Evolutionary conservation across 148 eudicot genomes (phyloP).

Genomic region (Vaccinium darrowii): DNA sequence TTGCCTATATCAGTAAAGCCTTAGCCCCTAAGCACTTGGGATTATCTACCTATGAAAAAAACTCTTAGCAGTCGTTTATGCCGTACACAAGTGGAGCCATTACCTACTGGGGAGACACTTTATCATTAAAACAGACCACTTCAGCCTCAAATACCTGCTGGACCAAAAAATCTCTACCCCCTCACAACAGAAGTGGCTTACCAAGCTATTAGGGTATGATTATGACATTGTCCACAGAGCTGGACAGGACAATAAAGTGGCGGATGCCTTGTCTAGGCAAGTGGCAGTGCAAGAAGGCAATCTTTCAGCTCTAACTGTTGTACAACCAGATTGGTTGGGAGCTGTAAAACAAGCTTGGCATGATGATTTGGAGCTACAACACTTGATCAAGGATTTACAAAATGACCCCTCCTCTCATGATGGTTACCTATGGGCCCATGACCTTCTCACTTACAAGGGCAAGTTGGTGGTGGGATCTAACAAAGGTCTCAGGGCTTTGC

Average conservation of each 20-base stretch:
- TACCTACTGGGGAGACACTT: background rate
- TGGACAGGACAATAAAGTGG: background rate
- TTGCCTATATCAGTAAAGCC: too few relatives aligned
- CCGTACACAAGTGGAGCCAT: background rate
- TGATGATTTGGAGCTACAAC: too few relatives aligned
- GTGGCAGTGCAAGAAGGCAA: background rate
- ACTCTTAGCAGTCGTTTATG: background rate
- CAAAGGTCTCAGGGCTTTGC: fast-evolving
- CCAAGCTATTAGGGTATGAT: background rate
- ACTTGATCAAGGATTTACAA: background rate
- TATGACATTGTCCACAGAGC: background rate
- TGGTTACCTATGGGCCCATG: background rate
- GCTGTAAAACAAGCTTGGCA: too few relatives aligned
- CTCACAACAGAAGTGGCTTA: background rate
- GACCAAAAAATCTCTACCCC: background rate
- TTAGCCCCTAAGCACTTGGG: background rate
- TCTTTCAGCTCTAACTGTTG: too few relatives aligned
- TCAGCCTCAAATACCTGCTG: background rate
- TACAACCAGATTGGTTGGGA: too few relatives aligned
- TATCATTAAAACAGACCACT: background rate
- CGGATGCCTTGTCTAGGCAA: background rate
- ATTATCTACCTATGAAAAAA: too few relatives aligned
- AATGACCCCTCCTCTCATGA: background rate
- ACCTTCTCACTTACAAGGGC: background rate
- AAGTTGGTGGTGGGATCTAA: background rate